phyloP scores from a whole-genome alignment of 2,329 filamentous ascomycete genomes.

The Neoarthrinium moseri region DNA sequence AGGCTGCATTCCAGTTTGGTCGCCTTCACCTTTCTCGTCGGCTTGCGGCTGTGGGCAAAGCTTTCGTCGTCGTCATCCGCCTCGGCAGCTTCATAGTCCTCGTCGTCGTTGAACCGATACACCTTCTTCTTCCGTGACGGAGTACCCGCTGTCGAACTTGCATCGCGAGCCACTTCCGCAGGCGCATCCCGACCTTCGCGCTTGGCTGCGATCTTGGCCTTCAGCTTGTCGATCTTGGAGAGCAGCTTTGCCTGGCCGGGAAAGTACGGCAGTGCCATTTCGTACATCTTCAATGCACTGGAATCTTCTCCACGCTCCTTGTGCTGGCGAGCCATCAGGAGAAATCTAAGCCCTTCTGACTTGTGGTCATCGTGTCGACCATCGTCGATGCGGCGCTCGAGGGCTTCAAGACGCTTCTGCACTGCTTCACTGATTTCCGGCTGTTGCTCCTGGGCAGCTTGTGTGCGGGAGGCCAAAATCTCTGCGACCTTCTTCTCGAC shows the following conservation, averaged over 20 bases:
- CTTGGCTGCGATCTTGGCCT: conserved; percentile 45
- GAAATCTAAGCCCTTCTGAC: conserved; percentile 78
- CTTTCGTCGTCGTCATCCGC: conserved; percentile 38
- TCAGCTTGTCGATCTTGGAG: conserved; percentile 66
- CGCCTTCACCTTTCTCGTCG: conserved; percentile 20
- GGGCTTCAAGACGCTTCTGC: conserved; percentile 74
- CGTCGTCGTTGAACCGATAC: conserved; percentile 13
- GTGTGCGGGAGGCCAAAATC: conserved; percentile 75
- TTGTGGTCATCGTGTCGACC: conserved; percentile 67
- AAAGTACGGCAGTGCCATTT: conserved; percentile 80
- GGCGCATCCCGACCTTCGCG: conserved; percentile 24
- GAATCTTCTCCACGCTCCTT: conserved; percentile 78
- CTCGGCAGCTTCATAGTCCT: conserved; percentile 17
- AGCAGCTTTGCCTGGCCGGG: conserved; percentile 78
- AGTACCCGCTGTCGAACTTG: no score
- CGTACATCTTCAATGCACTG: conserved; percentile 81
- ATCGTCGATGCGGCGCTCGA: conserved; percentile 82
- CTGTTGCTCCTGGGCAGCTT: conserved; percentile 41
- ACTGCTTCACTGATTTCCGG: conserved; percentile 72
- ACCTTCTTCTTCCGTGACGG: conserved; percentile 14
- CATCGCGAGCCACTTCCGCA: background rate
- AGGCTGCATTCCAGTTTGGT: conserved; percentile 11
- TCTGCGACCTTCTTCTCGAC: conserved; percentile 91
- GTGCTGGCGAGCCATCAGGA: conserved; percentile 90
- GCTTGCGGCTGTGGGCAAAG: conserved; percentile 16